phyloP scores from a whole-genome alignment of 176 grass and related monocot species.

The Raddia guianensis region DNA sequence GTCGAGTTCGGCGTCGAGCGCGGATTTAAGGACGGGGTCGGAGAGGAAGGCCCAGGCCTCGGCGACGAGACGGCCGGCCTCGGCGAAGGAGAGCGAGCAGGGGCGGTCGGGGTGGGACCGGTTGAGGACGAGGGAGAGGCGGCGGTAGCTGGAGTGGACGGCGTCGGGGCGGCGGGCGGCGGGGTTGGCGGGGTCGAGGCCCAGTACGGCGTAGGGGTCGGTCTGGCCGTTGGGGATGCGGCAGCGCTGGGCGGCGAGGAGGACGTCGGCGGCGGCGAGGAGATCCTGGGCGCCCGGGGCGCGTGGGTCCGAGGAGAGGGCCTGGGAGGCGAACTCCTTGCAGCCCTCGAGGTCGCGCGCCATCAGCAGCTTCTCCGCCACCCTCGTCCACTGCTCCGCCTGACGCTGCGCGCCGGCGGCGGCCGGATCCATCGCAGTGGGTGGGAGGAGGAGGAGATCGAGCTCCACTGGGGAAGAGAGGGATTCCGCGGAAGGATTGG shows the following conservation, averaged over 20 bases:
- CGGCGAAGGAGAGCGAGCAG: slow-evolving; percentile 38
- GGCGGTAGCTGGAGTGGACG: slow-evolving; percentile 54
- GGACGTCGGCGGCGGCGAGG: slow-evolving; percentile 57
- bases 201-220: slow-evolving; percentile 73
- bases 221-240: slow-evolving; percentile 49
- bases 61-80: slow-evolving; percentile 61
- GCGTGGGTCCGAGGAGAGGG: slow-evolving; percentile 58
- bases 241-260: slow-evolving; percentile 53
- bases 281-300: slow-evolving; percentile 63
- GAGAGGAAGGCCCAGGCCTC: slow-evolving; percentile 72
- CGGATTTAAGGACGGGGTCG: slow-evolving; percentile 58
- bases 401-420: slow-evolving; percentile 35
- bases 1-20: slow-evolving; percentile 61
- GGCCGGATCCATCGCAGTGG: slow-evolving; percentile 48
- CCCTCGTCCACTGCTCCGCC: slow-evolving; percentile 52
- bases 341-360: slow-evolving; percentile 70
- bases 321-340: slow-evolving; percentile 72
- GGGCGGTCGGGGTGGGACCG: slow-evolving; percentile 35
- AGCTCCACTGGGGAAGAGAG: neutral
- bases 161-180: slow-evolving; percentile 47
- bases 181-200: slow-evolving; percentile 53
- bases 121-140: slow-evolving; percentile 62
- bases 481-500: slow-evolving; percentile 4
- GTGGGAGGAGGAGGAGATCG: neutral
- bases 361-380: slow-evolving; percentile 65